These are phyloP conservation scores for Aphanomyces astaci DNA, from an alignment of 352 stramenopile species.

Conservation along the genomic window DNA sequence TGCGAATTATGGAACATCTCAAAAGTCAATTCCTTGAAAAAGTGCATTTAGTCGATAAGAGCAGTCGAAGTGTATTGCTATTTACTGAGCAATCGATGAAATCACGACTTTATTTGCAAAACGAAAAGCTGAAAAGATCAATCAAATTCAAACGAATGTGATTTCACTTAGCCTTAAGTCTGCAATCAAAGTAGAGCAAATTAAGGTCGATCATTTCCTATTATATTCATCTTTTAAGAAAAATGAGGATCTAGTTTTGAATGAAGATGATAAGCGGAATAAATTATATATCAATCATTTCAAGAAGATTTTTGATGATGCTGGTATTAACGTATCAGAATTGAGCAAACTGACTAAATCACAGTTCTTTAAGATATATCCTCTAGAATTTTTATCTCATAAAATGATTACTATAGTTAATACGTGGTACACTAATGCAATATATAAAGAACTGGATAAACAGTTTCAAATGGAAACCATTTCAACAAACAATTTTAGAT, in stretches of 20 bases:
- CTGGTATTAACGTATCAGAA: constrained; percentile 9
- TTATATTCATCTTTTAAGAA: constrained; percentile 11
- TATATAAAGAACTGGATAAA: constrained; percentile 7
- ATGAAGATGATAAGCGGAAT: constrained; percentile 8
- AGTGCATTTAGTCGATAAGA: background rate
- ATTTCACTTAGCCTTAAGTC: background rate
- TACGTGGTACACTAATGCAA: constrained; percentile 12
- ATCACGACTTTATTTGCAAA: background rate
- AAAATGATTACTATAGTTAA: constrained; percentile 12
- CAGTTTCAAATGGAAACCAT: constrained; percentile 11
- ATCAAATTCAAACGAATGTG: background rate
- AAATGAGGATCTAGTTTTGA: constrained; percentile 10
- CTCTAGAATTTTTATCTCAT: constrained; percentile 9
- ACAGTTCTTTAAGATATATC: constrained; percentile 6
- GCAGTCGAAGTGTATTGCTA: background rate
- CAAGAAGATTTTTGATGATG: constrained; percentile 4
- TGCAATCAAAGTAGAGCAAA: background rate
- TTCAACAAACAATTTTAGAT: constrained; percentile 11
- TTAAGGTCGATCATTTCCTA: background rate
- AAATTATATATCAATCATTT: constrained; percentile 11
- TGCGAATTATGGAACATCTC: background rate
- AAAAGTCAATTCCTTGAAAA: background rate
- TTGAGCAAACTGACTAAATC: constrained; percentile 4
- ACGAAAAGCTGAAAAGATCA: background rate
- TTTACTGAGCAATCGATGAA: background rate